Evolutionary conservation across 2,329 filamentous ascomycete species (phyloP).

Genomic region (Penicillium aurantiogriseum): DNA sequence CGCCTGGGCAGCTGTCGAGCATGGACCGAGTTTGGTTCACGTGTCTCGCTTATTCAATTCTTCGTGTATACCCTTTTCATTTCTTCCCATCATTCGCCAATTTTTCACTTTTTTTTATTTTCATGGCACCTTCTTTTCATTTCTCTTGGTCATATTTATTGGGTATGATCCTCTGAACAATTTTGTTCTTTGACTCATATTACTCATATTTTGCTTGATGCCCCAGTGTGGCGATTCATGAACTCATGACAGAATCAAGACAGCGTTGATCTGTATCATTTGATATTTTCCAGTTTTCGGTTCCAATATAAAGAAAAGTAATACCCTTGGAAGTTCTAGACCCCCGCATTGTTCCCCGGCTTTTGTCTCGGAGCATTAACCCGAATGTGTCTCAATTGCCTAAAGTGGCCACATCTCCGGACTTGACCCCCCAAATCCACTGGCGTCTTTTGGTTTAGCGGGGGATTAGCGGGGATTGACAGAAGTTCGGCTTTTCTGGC

Average conservation of each 20-base stretch:
- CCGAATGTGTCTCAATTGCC: not conserved
- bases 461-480: not conserved
- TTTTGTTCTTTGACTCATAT: not conserved
- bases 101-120: conserved; percentile 13
- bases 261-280: conserved; percentile 9
- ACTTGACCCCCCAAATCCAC: not conserved
- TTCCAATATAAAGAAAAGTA: not conserved
- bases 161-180: conserved; percentile 12
- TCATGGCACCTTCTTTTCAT: conserved; percentile 9
- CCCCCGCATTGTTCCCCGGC: conserved; percentile 6
- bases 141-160: conserved; percentile 14
- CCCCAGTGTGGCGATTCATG: conserved; percentile 9
- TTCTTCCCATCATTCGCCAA: conserved; percentile 13
- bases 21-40: not conserved
- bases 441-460: not conserved
- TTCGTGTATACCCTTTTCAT: conserved; percentile 25
- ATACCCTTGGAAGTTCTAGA: not conserved
- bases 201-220: not conserved
- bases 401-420: not conserved
- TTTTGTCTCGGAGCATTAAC: conserved; percentile 9
- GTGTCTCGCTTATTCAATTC: conserved; percentile 26
- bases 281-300: not conserved
- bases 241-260: conserved; percentile 17
- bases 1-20: conserved; percentile 27
- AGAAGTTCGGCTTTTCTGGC: not conserved